Conservation (phyloP, 495 filamentous ascomycete genomes). For the Neurospora africana region DNA sequence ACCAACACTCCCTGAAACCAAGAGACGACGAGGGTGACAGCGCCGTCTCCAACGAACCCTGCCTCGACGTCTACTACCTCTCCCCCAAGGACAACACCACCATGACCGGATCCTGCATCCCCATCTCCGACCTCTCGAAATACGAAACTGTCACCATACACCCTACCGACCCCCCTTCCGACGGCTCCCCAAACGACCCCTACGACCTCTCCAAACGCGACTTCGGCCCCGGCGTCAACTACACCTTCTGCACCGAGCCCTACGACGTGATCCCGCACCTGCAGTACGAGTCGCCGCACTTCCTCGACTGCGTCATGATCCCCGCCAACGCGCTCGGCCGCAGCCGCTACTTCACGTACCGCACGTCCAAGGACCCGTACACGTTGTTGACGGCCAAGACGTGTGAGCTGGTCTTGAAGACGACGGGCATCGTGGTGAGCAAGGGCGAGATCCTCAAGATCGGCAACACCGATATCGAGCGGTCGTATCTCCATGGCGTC, state of each 20-base stretch:
- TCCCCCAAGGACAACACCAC: neutral
- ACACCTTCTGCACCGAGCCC: neutral
- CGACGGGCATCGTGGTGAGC: neutral
- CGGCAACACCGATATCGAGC: neutral
- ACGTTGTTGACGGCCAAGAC: neutral
- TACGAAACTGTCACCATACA: neutral
- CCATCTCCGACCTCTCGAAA: neutral
- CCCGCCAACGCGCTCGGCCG: neutral
- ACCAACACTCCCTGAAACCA: neutral
- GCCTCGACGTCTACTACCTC: neutral
- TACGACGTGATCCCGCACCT: neutral
- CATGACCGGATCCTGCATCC: neutral
- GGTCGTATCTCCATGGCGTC: neutral
- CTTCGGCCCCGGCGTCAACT: neutral
- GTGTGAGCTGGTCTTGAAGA: neutral
- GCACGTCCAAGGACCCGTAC: neutral
- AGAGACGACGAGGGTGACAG: neutral
- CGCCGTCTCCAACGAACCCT: neutral
- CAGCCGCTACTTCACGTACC: neutral
- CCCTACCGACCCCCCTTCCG: neutral
- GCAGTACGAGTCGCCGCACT: neutral
- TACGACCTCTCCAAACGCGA: neutral
- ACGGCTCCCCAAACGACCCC: neutral
- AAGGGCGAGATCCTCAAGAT: neutral
- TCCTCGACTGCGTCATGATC: neutral